Base-by-base conservation (phyloP, 768 basidiomycete species). In the Xerocomellus dryophilus region DNA sequence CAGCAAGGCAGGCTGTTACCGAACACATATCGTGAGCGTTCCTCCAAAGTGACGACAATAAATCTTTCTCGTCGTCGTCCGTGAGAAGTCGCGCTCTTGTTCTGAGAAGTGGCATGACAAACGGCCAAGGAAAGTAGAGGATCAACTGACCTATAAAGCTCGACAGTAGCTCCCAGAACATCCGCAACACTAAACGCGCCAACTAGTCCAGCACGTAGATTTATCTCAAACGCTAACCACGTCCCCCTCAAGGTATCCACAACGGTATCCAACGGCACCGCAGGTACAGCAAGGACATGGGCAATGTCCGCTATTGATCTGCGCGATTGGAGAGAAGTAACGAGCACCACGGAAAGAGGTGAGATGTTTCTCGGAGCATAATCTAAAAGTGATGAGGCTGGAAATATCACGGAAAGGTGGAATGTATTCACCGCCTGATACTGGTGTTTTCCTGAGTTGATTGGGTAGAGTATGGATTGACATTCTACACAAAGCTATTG, bases 21-120 rank as follows among this genome's bases (percentile, higher is more conserved):
- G 87, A 85, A 57, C 81, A 82, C 47, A 88, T 78, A 51, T 90
- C 85, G 50, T 83, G 83, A 4, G 81, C 80, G n/a, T 78, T 77
- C 59, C 75, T 74, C 79, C 82, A 85, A n/a, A 82, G 77, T 2
- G 67, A 70, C 21, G 72, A 71, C 23, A 82, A 61, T 5, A 67
- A 52, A 10, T 77, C 73, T 44, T 73, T 74, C 17, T 81, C 79
- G 7, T 67, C 43, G 11, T 66, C 67, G 14, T 67, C 65, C 21
- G 56, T 52, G 12, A 62, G 61, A n/a, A 46, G 52, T 47, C 58
- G 64, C 6, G 71, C 67, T 51, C 68, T 70, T 25, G 70, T 57
- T 59, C 78, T 78, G 58, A 21, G 23, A 50, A 45, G 46, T 47
- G 41, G 47, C 11, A 42, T 54, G 36, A 59, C 50, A 35, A 51